phyloP scores from a whole-genome alignment of 495 filamentous ascomycete species.

The Bacidia gigantensis region DNA sequence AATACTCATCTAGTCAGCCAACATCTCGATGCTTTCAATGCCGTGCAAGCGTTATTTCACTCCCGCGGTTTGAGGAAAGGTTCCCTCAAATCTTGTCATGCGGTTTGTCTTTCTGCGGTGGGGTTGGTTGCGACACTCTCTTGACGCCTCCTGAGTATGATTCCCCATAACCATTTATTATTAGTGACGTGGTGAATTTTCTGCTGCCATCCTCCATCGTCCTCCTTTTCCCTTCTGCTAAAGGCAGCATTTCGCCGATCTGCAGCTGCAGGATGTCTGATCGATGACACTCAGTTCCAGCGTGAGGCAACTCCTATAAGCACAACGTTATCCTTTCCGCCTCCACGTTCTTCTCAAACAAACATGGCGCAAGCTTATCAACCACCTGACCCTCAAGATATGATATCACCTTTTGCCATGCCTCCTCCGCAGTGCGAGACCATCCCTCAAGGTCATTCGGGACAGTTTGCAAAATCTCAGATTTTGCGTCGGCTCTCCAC shows the following conservation, averaged over 20 bases:
- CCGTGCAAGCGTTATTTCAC: background rate
- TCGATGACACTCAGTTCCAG: no score
- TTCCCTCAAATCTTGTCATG: background rate
- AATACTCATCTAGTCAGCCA: background rate
- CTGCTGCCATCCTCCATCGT: background rate
- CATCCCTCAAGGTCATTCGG: constrained; percentile 3
- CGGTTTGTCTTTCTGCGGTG: background rate
- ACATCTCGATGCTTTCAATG: background rate
- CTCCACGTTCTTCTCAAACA: background rate
- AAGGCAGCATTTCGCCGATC: background rate
- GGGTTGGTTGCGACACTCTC: background rate
- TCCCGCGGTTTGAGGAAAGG: background rate
- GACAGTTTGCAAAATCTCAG: constrained; percentile 16
- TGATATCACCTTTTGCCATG: constrained; percentile 6
- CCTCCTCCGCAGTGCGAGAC: background rate
- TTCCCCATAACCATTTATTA: background rate
- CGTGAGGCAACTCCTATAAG: no score
- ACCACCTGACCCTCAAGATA: background rate
- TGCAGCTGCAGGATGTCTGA: no score
- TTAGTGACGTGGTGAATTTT: background rate
- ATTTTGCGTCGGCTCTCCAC: constrained; percentile 15
- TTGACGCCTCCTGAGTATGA: background rate
- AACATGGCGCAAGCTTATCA: background rate
- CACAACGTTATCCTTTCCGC: background rate
- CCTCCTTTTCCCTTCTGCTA: background rate